These are phyloP conservation scores for Sporothrix phasma DNA, from an alignment of 2,329 filamentous ascomycete genomes.

Conservation along the genomic window DNA sequence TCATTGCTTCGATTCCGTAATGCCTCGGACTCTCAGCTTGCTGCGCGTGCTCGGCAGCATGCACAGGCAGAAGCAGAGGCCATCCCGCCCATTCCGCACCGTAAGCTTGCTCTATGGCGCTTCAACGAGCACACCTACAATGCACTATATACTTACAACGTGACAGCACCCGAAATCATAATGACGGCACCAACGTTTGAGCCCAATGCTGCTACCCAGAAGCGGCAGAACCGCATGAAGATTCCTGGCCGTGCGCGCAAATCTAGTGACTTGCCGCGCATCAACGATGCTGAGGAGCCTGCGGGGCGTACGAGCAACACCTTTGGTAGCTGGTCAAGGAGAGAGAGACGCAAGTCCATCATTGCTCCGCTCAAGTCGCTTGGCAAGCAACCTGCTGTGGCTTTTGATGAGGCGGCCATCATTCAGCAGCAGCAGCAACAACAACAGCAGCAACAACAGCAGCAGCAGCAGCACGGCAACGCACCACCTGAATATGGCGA, in stretches of 20 bases:
- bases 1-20: conserved; percentile 76
- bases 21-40: conserved; percentile 85
- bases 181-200: conserved; percentile 79
- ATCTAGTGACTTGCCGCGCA: conserved; percentile 39
- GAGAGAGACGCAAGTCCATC: conserved; percentile 35
- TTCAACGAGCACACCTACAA: neutral
- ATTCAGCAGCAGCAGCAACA: conserved; percentile 21
- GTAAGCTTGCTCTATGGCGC: conserved; percentile 32
- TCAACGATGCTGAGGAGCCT: conserved; percentile 24
- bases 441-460: neutral
- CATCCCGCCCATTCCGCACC: conserved; percentile 48
- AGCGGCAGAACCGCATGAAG: conserved; percentile 46
- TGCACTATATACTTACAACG: neutral
- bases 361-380: conserved; percentile 29
- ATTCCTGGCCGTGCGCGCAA: conserved; percentile 43
- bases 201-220: conserved; percentile 37
- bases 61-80: conserved; percentile 40
- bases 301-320: conserved; percentile 13
- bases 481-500: conserved; percentile 47
- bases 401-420: conserved; percentile 50
- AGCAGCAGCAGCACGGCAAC: neutral
- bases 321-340: conserved; percentile 26
- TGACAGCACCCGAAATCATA: conserved; percentile 63
- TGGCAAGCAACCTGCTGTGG: conserved; percentile 36
- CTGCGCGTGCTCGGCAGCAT: conserved; percentile 62